Evolutionary conservation across 805 yeast species (phyloP).

Genomic region (Candida namnaoensis): DNA sequence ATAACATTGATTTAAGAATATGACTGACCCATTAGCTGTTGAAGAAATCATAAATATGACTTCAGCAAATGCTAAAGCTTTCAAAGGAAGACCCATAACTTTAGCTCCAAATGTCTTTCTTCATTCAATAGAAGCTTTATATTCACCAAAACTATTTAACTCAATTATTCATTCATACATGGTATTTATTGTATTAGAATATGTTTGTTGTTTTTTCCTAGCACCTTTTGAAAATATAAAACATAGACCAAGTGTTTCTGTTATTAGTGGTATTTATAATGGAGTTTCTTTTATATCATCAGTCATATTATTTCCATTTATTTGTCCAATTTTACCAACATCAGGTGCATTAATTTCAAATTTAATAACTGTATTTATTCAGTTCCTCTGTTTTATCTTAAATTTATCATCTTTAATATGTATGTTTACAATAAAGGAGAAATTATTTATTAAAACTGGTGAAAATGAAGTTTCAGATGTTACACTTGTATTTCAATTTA

Average conservation of each 20-base stretch:
- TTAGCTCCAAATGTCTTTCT: conserved; percentile 4
- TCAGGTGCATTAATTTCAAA: conserved; percentile 1
- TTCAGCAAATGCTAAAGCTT: not conserved
- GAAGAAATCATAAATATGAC: not conserved
- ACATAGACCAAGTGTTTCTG: conserved; percentile 10
- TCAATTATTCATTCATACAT: not conserved
- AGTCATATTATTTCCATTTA: conserved; percentile 1
- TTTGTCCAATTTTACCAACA: conserved; percentile 3
- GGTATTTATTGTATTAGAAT: conserved; percentile 4
- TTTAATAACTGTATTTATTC: conserved; percentile 1
- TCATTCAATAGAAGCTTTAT: not conserved
- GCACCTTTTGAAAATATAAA: conserved; percentile 11
- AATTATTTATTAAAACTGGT: not conserved
- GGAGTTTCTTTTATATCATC: conserved; percentile 2
- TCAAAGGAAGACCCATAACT: not conserved
- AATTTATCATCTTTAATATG: not conserved
- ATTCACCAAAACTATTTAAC: not conserved
- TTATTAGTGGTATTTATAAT: conserved; percentile 4
- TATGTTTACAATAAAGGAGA: not conserved
- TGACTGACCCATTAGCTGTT: not conserved
- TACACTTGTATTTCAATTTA: too few species aligned
- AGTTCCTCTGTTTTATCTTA: not conserved
- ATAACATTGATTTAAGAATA: too few species aligned
- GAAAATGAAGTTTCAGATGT: too few species aligned
- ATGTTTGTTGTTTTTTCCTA: conserved; percentile 5